A percentile compares a stretch with the other conserved stretches of the same genome.
These are phyloP conservation scores for Thraustochytrium sp. DNA, from an alignment of 352 stramenopile species.

Conservation along the genomic window DNA sequence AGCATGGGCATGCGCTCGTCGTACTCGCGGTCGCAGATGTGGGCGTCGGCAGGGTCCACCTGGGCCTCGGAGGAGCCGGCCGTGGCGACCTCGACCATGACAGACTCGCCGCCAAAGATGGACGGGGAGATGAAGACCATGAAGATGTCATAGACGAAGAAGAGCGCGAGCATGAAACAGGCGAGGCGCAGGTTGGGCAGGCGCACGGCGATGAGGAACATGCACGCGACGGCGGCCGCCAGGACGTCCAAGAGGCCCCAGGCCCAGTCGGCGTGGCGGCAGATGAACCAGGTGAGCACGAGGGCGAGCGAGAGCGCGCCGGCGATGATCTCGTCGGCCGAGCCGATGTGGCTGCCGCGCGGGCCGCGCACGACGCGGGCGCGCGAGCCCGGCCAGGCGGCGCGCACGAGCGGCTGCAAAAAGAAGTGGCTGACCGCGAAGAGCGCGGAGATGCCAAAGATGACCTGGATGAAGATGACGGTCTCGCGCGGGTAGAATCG, in stretches of 20 bases:
- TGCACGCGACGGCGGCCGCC: conserved; percentile 66
- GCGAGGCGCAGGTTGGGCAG: conserved; percentile 72
- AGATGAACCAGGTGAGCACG: conserved; percentile 58
- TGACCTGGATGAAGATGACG: conserved; percentile 38
- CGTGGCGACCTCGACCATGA: conserved; percentile 77
- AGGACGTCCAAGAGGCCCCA: conserved; percentile 74
- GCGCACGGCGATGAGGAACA: conserved; percentile 70
- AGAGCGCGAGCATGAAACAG: conserved; percentile 64
- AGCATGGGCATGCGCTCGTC: conserved; percentile 70
- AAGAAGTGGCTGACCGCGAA: conserved; percentile 35
- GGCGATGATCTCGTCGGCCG: neutral
- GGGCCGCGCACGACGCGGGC: neutral
- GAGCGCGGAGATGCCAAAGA: conserved; percentile 22
- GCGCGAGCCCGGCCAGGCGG: neutral
- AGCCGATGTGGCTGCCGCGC: neutral
- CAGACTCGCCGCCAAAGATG: conserved; percentile 66
- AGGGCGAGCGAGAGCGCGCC: neutral
- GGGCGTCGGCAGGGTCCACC: neutral
- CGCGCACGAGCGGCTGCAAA: conserved; percentile 15
- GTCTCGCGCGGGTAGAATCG: conserved; percentile 17
- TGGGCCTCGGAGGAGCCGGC: conserved; percentile 51
- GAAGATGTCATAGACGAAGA: conserved; percentile 78
- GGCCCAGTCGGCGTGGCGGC: conserved; percentile 61
- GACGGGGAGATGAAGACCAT: conserved; percentile 76
- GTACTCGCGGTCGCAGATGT: conserved; percentile 23